Conservation (phyloP, 2,329 filamentous ascomycete genomes). For the Microascus cirrosus region DNA sequence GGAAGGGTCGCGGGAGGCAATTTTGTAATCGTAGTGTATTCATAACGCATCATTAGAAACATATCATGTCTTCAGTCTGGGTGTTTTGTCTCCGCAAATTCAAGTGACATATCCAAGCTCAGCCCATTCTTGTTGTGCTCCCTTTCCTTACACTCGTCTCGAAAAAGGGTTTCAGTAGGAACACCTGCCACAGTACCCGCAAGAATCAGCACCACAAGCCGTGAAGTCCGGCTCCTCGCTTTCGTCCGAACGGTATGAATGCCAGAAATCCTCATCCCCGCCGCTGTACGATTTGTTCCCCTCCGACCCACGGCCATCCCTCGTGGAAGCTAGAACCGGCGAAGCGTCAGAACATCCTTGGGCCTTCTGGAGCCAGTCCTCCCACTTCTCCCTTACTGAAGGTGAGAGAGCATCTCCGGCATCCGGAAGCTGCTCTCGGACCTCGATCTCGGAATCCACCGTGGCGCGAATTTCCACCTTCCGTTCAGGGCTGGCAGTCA, state of each 20-base stretch:
- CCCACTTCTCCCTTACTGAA: constrained; percentile 12
- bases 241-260: neutral
- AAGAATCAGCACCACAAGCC: constrained; percentile 14
- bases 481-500: neutral
- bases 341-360: neutral
- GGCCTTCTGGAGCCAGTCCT: constrained; percentile 11
- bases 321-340: neutral
- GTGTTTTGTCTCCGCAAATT: neutral
- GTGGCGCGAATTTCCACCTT: constrained; percentile 14
- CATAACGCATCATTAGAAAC: neutral
- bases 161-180: neutral
- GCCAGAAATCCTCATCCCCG: neutral
- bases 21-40: neutral
- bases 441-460: constrained; percentile 9
- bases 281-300: neutral
- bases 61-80: neutral
- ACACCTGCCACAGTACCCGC: constrained; percentile 17
- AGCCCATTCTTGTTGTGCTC: neutral
- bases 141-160: neutral
- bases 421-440: constrained; percentile 13
- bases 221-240: constrained; percentile 10
- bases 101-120: neutral
- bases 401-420: constrained; percentile 13
- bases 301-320: neutral
- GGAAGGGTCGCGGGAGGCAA: neutral